These are phyloP conservation scores for Xylariaceae sp. DNA, from an alignment of 2,329 filamentous ascomycete species.

Conservation along the genomic window DNA sequence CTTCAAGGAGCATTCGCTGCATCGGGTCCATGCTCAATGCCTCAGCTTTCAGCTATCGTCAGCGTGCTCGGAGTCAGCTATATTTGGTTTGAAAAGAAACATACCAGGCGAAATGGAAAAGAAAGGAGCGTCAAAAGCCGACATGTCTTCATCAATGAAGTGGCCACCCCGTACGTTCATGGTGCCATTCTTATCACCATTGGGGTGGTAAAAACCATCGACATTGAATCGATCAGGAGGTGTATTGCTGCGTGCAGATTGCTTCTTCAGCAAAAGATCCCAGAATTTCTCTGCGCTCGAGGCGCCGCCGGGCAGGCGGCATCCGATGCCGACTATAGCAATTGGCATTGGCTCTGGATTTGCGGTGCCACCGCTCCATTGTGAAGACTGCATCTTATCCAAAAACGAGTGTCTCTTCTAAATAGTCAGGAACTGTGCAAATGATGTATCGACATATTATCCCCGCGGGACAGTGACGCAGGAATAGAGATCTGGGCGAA, in stretches of 20 bases:
- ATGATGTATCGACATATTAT: no score
- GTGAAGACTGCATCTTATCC: no score
- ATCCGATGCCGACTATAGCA: no score
- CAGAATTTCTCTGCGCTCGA: constrained; percentile 3
- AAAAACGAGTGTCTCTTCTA: no score
- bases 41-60: background rate
- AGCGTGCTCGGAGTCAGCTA: no score
- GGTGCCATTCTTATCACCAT: background rate
- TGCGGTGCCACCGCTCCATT: no score
- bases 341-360: no score
- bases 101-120: constrained; percentile 7
- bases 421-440: no score
- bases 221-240: constrained; percentile 9
- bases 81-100: no score
- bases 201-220: constrained; percentile 12
- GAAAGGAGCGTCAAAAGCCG: constrained; percentile 15
- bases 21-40: constrained; percentile 14
- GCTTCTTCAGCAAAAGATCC: constrained; percentile 4
- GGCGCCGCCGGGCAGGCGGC: no score
- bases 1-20: constrained; percentile 10
- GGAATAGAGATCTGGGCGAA: no score
- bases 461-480: no score
- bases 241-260: constrained; percentile 7
- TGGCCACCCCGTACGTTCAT: constrained; percentile 7
- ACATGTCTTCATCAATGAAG: constrained; percentile 6